Evolutionary conservation across 1,284 basidiomycete species (phyloP), one percentile per base, ranked within the genome.

Genomic region (Pseudozyma thailandica): DNA sequence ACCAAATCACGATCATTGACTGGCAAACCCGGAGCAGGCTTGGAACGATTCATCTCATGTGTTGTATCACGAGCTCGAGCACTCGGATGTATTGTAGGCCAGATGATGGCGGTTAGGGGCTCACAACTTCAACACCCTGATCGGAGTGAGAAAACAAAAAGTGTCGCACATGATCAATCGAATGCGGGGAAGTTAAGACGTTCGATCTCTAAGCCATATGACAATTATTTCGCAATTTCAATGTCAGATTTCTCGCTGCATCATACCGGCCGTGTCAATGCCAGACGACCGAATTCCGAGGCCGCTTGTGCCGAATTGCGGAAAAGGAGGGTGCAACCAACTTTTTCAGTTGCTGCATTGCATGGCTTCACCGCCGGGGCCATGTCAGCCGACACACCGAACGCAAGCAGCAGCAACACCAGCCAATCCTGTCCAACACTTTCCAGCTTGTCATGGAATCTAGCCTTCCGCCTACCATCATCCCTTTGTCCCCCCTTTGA

Each of bases 381-480:
- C 63, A 46, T 54, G 48, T 66, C 56, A 51, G 25, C 63, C 63
- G 63, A 66, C 55, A 46, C n/a, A n/a, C n/a, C n/a, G n/a, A n/a
- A n/a, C n/a, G n/a, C 44, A 21, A 41, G 13, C 18, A n/a, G 13
- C 31, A 33, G n/a, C 31, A 13, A 4, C 12, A 33, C 39, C 18
- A 38, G 37, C 37, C 37, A 38, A 38, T 38, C 16, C 20, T 23
- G 20, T 41, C 15, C 39, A 23, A 37, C 18, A 15, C 33, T 15
- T 33, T 33, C 16, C 2, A 35, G 33, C 26, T n/a, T 9, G 6
- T 13, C 33, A 5, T 25, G n/a, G 26, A 21, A 4, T 48, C 27
- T 37, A n/a, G n/a, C 42, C 41, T 23, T 31, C 27, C 10, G 27
- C 33, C 18, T 43, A 39, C 48, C 44, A 53, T 13, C 55, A 26